Evolutionary conservation across 2,329 filamentous ascomycete species (phyloP), one percentile per base, ranked within the genome.

Genomic region (Pestalotiopsis sp.): DNA sequence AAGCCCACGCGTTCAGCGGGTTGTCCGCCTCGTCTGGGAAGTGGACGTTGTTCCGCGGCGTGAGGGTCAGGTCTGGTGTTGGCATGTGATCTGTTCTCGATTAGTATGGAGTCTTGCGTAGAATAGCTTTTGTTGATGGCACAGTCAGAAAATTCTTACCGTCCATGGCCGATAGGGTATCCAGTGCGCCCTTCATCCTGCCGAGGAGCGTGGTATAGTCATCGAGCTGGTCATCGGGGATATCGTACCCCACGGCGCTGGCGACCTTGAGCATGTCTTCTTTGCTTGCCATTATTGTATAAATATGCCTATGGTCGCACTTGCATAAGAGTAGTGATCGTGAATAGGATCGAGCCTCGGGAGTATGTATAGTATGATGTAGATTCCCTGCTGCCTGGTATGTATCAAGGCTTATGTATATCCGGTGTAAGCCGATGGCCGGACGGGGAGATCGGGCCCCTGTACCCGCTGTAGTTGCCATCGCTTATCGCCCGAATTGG

Each of bases 1-100:
- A 83, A 5, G 82, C 83, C 82, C 83, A 84, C 2, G 81, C 83
- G 2, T 79, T 78, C 45, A 81, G 74, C 4, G 74, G 69, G 58
- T 84, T 83, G 5, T 81, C 75, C 12, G 72, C 38, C n/a, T 69
- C 72, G 2, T 72, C 69, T 2, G 78, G 78, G 45, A 78, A 78
- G 66, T 79, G 76, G 3, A 83, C 70, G 36, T 80, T 72, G 12
- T 39, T 67, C 31, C 74, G 59, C 0, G 74, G 70, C 3, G 66
- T 36, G 1, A 49, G 17, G 7, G 52, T 49, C 12, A 72, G 23
- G 38, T 74, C 72, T 9, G 71, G 71, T 12, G 49, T 77, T 70
- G 69, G 81, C 69, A 49, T 80, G 75, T 71, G 81, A 81, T 57
- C 80, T 77, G 27, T n/a, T 14, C 23, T 65, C 20, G 77, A 66